These are phyloP conservation scores for Alternaria angustiovoidea DNA, from an alignment of 2,329 filamentous ascomycete genomes.

Conservation along the genomic window DNA sequence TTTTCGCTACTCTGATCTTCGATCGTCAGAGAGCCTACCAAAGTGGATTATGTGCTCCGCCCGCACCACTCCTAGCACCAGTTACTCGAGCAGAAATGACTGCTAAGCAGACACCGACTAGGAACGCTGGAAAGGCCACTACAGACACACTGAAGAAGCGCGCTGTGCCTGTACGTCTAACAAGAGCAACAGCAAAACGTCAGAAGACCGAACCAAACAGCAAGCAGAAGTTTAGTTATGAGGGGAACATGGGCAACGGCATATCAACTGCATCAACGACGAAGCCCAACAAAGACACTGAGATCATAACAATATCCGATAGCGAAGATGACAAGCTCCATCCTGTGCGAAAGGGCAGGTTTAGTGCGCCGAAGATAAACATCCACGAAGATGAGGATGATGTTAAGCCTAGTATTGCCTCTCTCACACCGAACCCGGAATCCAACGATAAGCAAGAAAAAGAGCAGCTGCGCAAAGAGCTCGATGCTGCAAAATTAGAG, in stretches of 20 bases:
- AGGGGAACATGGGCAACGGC: neutral
- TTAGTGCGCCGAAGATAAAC: neutral
- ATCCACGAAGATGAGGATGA: neutral
- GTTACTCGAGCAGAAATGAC: neutral
- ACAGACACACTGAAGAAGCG: neutral
- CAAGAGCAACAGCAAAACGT: neutral
- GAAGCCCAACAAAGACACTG: neutral
- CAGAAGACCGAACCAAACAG: neutral
- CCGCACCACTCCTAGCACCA: no score
- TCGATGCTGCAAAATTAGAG: neutral
- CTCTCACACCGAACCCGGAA: neutral
- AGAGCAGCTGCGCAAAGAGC: neutral
- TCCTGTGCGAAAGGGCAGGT: neutral
- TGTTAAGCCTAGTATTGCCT: neutral
- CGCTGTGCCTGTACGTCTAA: neutral
- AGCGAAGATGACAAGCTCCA: neutral
- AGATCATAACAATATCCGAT: neutral
- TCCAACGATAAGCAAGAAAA: neutral
- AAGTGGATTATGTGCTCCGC: neutral
- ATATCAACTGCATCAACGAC: neutral
- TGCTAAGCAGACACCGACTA: neutral
- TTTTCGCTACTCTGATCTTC: constrained; percentile 19
- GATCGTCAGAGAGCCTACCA: constrained; percentile 17
- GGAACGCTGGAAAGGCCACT: neutral
- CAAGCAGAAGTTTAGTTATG: neutral